Base-by-base conservation (phyloP, 169 alveolate species). In the Pseudocohnilembus persalinus region DNA sequence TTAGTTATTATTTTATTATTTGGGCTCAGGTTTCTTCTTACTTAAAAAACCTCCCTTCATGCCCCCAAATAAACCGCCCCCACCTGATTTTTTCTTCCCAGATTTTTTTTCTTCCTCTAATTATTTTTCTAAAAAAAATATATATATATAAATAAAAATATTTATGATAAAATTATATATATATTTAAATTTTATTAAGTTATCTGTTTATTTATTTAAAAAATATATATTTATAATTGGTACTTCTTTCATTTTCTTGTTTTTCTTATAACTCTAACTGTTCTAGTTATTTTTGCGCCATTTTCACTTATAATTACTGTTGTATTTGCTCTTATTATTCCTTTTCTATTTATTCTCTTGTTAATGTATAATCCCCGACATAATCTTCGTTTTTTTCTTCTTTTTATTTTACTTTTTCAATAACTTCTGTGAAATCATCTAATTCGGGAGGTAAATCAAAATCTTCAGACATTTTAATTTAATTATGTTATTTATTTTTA, bases 371-470 rank as follows among this genome's bases (percentile, higher is more conserved):
- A 79, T 79, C 84, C 0, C 84, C 84, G 25, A 31, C 77, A 64
- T 79, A 32, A 35, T 16, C 29, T 79, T 31, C 24, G 49, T 29
- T 79, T 29, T 79, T 63, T 25, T 31, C 72, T 77, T 77, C 72
- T 79, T 79, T 49, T 15, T 74, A 76, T 29, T 72, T 79, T 28
- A 72, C 76, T 79, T 79, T 49, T 28, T 79, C 28, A 0, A 79
- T 79, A 33, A 79, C 84, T 35, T 64, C 76, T 49, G 84, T 15
- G 16, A 79, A 64, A 49, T 79, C 84, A 79, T 79, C 84, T 28
- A 79, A 49, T 1, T 79, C 84, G 29, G 84, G 84, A 28, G 84
- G 84, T 73, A 79, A 34, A 34, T 79, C 84, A 63, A 49, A 35
- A 35, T 79, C 84, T n/a, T n/a, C n/a, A 24, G 75, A 34, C 84